A percentile compares a stretch with the other conserved stretches of the same genome.
These are phyloP conservation scores for Camellia lanceoleosa DNA, from an alignment of 148 eudicot genomes.

Conservation along the genomic window DNA sequence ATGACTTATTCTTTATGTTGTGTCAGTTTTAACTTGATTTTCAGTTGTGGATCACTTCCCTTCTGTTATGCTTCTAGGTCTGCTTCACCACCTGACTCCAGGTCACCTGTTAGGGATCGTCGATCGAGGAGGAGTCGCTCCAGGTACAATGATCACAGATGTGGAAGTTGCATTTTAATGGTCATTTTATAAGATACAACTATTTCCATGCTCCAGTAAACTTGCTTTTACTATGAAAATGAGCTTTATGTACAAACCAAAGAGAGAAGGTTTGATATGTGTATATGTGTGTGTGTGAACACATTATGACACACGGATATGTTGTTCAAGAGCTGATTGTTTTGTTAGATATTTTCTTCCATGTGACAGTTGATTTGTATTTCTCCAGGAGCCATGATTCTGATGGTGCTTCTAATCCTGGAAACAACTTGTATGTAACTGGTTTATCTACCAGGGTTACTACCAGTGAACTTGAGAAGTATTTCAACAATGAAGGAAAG, in stretches of 20 bases:
- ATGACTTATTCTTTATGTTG: not conserved
- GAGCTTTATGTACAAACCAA: not conserved
- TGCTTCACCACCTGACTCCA: slow-evolving; percentile 34
- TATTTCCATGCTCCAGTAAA: not conserved
- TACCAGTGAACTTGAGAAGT: slow-evolving; percentile 55
- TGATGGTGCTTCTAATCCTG: slow-evolving; percentile 50
- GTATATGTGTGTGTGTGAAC: not conserved
- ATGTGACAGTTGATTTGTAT: not conserved
- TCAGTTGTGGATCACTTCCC: not conserved
- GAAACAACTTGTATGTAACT: slow-evolving; percentile 71
- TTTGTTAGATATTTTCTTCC: slow-evolving; percentile 2
- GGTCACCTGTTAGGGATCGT: slow-evolving; percentile 20
- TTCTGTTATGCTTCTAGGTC: slow-evolving; percentile 37
- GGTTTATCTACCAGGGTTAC: slow-evolving; percentile 68
- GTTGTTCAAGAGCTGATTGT: not conserved
- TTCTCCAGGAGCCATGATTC: slow-evolving; percentile 54
- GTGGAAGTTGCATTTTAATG: not conserved
- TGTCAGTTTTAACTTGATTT: not conserved
- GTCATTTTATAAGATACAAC: not conserved
- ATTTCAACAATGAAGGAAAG: slow-evolving; percentile 65
- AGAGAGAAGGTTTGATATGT: not conserved
- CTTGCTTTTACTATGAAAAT: not conserved
- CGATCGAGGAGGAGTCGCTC: slow-evolving; percentile 49
- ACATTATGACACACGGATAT: not conserved
- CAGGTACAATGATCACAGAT: slow-evolving; percentile 26